A percentile compares a stretch with the other conserved stretches of the same genome.
phyloP scores from a whole-genome alignment of 768 basidiomycete species.

The Paxillus involutus region DNA sequence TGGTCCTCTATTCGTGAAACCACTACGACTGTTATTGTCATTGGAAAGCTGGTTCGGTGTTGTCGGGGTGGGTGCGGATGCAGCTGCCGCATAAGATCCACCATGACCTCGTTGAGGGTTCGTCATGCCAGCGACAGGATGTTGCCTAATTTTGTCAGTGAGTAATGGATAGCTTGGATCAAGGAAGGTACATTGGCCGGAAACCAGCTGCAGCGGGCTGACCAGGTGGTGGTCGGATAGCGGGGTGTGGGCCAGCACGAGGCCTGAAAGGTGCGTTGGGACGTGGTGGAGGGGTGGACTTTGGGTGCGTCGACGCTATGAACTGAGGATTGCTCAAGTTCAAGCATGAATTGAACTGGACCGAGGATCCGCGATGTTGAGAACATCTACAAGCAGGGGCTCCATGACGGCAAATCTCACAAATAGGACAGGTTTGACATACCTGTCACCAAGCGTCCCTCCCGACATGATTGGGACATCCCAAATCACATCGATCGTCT shows the following conservation, averaged over 20 bases:
- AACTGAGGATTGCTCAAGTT: conserved; percentile 89
- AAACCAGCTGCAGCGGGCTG: conserved; percentile 62
- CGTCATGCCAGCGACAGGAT: conserved; percentile 67
- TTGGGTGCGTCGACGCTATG: conserved; percentile 69
- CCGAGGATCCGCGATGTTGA: conserved; percentile 86
- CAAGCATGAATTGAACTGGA: conserved; percentile 84
- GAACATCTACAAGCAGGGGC: conserved; percentile 65
- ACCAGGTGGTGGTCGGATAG: conserved; percentile 52
- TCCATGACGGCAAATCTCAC: background rate
- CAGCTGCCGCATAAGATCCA: conserved; percentile 4
- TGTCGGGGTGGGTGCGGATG: background rate
- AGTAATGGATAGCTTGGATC: background rate
- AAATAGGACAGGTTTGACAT: background rate
- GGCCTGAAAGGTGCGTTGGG: conserved; percentile 60
- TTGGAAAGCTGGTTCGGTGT: background rate
- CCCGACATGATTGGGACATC: conserved; percentile 96
- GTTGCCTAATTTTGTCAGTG: conserved; percentile 16
- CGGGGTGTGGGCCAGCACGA: conserved; percentile 64
- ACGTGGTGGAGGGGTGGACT: conserved; percentile 47
- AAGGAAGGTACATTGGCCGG: conserved; percentile 41
- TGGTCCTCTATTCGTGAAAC: conserved; percentile 1
- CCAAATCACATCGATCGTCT: conserved; percentile 94
- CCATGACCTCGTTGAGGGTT: conserved; percentile 62
- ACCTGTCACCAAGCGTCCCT: conserved; percentile 82
- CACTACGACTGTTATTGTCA: background rate